These are phyloP conservation scores for Chytridiales sp. DNA, from an alignment of 371 early-diverging fungal species.

Conservation along the genomic window DNA sequence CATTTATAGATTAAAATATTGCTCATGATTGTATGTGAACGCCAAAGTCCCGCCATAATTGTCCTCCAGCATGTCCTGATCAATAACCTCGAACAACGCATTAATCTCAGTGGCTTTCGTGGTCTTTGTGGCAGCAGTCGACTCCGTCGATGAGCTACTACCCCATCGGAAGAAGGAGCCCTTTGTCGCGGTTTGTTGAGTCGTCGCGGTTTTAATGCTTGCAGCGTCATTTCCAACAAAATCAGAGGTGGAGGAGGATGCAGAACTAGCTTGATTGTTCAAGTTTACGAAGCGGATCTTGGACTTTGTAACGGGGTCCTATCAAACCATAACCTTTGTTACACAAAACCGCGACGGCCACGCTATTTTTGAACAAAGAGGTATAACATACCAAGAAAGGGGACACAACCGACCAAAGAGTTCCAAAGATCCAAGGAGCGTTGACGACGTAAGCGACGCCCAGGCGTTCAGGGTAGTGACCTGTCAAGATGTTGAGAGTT, in stretches of 20 bases:
- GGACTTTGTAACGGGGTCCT: constrained; percentile 4
- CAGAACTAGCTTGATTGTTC: not conserved
- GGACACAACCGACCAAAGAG: constrained; percentile 13
- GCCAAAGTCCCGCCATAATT: not conserved
- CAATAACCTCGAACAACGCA: constrained; percentile 27
- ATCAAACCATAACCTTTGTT: no score
- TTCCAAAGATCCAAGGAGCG: constrained; percentile 17
- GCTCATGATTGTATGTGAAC: constrained; percentile 1
- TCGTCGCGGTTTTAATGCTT: not conserved
- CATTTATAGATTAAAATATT: no score
- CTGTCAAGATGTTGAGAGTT: constrained; percentile 20
- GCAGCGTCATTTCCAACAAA: no score
- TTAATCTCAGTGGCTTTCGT: constrained; percentile 50
- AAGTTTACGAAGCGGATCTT: constrained; percentile 9
- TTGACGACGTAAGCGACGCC: constrained; percentile 60
- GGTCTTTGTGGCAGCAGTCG: not conserved
- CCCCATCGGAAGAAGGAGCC: no score
- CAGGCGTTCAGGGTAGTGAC: constrained; percentile 48
- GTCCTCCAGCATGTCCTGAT: not conserved
- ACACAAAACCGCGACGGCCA: no score
- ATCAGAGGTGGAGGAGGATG: no score
- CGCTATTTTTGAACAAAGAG: no score
- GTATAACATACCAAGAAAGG: constrained; percentile 5
- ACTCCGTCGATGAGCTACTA: no score
- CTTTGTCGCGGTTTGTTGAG: not conserved